Percentiles rank a stretch among this genome's conserved stretches.
These are phyloP conservation scores for Marasmius sp. DNA, from an alignment of 1,284 basidiomycete species.

Conservation along the genomic window DNA sequence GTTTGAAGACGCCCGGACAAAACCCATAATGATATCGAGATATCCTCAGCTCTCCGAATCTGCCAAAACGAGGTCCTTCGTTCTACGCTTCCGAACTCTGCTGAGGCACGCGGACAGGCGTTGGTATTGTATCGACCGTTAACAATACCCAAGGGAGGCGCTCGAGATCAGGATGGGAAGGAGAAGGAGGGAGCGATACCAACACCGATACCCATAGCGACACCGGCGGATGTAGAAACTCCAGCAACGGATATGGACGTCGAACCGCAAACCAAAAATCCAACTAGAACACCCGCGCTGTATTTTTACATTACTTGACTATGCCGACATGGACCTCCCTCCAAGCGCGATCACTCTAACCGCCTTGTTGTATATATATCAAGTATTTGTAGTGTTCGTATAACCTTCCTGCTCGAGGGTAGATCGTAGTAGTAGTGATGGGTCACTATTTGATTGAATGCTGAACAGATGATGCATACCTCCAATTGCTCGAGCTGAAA, in stretches of 20 bases:
- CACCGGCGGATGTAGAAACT: conserved; percentile 28
- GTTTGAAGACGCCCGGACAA: conserved; percentile 31
- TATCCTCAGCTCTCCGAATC: conserved; percentile 49
- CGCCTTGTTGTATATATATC: no score
- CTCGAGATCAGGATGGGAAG: conserved; percentile 16
- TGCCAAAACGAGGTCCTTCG: conserved; percentile 23
- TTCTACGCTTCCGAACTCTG: conserved; percentile 17
- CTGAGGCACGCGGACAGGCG: conserved; percentile 40
- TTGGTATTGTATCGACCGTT: conserved; percentile 61
- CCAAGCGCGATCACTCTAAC: no score
- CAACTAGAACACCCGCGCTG: no score
- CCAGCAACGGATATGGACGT: conserved; percentile 48
- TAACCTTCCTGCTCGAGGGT: no score
- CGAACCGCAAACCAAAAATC: conserved; percentile 26
- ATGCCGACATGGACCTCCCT: no score
- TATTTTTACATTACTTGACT: no score
- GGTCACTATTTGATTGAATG: no score
- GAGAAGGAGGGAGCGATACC: conserved; percentile 11
- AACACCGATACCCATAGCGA: not conserved
- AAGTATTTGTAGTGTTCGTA: no score
- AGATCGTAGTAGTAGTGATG: no score
- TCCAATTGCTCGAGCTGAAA: no score
- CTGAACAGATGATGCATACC: no score
- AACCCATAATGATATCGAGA: conserved; percentile 24
- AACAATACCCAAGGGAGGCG: conserved; percentile 17